Base-by-base conservation (phyloP, 495 filamentous ascomycete species). In the Cryomyces antarcticus region DNA sequence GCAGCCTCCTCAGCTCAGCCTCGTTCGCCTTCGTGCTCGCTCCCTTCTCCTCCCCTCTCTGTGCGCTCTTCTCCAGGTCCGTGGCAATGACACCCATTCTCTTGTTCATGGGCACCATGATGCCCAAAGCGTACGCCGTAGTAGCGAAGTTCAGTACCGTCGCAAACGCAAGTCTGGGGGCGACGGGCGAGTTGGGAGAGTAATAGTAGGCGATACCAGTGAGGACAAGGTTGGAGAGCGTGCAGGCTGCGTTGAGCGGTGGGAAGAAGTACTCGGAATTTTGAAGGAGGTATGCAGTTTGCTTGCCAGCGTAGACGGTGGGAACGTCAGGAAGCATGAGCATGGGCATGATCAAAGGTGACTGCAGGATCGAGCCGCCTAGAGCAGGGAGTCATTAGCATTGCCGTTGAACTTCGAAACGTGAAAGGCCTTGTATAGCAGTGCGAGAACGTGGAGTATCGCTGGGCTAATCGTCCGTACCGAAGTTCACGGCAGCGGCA, bases 81-180 rank as follows among this genome's bases (percentile, higher is more conserved):
- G 12, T 35, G 35, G 49, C 49, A 10, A 51, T 10, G 28, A 39
- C 34, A 6, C 31, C 41, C 45, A 51, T 48, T 12, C 49, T 40
- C 42, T 40, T 44, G 37, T 51, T 47, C 41, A 44, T 45, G 7
- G 48, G 49, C 41, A 51, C 49, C 49, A 51, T 51, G 37, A 51
- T 48, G n/a, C 30, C 9, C 28, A 47, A 37, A 13, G 49, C 49
- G 29, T 48, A 51, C 41, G 45, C 49, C 1, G 49, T 51, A 10
- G 49, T 47, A 6, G 46, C 41, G 6, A 38, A 10, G 36, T 31
- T 38, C 7, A 48, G 6, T 4, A 24, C 49, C 17, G 43, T 30
- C 5, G 37, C 28, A 7, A 39, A n/a, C 1, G 12, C 43, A 11
- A 43, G 27, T 24, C 33, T 41, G 4, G 44, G 44, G 13, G 31